A percentile compares a stretch with the other conserved stretches of the same genome.
These are phyloP conservation scores for Vicia villosa DNA, from an alignment of 306 rosid species.

Conservation along the genomic window DNA sequence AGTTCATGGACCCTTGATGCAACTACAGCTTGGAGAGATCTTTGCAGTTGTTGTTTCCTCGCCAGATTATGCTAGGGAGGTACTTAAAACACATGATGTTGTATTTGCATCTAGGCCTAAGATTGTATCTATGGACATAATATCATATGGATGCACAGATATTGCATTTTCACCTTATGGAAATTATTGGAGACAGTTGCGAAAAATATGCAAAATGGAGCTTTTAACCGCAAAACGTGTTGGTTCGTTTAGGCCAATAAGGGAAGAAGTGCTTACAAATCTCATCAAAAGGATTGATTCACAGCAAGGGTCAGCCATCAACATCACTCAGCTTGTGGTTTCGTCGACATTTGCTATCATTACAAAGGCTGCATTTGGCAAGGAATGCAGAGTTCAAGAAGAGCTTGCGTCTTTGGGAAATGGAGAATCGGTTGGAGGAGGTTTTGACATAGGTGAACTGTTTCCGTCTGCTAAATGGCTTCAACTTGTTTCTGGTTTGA, in stretches of 20 bases:
- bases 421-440: neutral
- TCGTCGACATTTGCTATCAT: neutral
- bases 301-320: conserved; percentile 26
- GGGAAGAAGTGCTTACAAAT: conserved; percentile 39
- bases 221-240: conserved; percentile 36
- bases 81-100: conserved; percentile 40
- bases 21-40: conserved; percentile 31
- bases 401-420: neutral
- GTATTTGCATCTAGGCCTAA: conserved; percentile 43
- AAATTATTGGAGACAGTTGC: conserved; percentile 34
- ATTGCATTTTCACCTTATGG: conserved; percentile 38
- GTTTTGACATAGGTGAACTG: conserved; percentile 38
- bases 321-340: conserved; percentile 27
- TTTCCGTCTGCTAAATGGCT: conserved; percentile 48
- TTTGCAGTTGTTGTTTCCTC: conserved; percentile 45
- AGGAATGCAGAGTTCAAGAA: conserved; percentile 31
- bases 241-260: conserved; percentile 29
- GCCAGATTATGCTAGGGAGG: conserved; percentile 33
- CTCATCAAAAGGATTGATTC: conserved; percentile 20
- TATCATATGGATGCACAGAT: conserved; percentile 13
- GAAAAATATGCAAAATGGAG: conserved; percentile 39
- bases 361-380: conserved; percentile 37
- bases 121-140: neutral
- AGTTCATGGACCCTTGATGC: conserved; percentile 37
- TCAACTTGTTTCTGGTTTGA: conserved; percentile 34